Evolutionary conservation across 2,329 filamentous ascomycete genomes (phyloP), one percentile per base, ranked within the genome.

Genomic region (Botrytis byssoidea): DNA sequence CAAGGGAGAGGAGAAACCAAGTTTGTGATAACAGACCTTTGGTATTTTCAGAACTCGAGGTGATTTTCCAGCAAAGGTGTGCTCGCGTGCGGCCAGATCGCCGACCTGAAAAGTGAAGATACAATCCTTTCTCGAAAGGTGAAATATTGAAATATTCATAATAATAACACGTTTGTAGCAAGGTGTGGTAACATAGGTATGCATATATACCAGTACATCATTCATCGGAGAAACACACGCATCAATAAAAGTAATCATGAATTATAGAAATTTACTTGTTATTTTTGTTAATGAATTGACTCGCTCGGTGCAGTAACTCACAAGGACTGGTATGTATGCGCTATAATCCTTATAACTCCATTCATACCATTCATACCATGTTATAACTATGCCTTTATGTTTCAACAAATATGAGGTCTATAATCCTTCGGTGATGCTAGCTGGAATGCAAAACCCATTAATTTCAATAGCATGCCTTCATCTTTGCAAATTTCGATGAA

Each of bases 371-470:
- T 25, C 42, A 59, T 46, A 55, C 63, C 63, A 60, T 60, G 29
- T 40, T 37, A 68, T 72, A 48, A 64, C 35, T 32, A 46, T 67
- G n/a, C 46, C 60, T 35, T 51, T 72, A 72, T 67, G 48, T 65
- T 67, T 66, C 25, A 42, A 72, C 46, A 66, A 37, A 71, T 67
- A 25, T 20, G 61, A 59, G 48, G 29, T 67, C 48, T 72, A 59
- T 67, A 35, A 55, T 67, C 61, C 51, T 18, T 57, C 48, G n/a
- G 32, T 57, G 14, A 67, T 67, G 32, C 57, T 67, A 72, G 61
- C 61, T 67, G 44, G 25, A 48, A 22, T 60, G 40, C 63, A 68
- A 46, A 67, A 20, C 29, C 37, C 29, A 72, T n/a, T 44, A 59
- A 59, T 46, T 60, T 70, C 67, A 61, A 70, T 44, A 61, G 40